These are phyloP conservation scores for Ormosia emarginata DNA, from an alignment of 306 rosid genomes.

Conservation along the genomic window DNA sequence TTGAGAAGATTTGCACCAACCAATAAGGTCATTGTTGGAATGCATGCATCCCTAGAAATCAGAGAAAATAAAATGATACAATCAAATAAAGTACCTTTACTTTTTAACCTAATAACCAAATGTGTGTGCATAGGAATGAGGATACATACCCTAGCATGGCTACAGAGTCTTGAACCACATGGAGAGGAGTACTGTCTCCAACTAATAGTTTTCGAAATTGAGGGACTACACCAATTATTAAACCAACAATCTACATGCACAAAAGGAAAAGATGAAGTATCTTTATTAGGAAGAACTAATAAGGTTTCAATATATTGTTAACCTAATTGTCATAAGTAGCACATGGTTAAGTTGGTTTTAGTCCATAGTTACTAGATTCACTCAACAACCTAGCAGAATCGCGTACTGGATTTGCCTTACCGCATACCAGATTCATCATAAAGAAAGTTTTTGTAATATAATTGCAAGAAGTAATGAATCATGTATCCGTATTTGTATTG, in stretches of 20 bases:
- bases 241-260: conserved; percentile 34
- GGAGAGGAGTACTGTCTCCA: conserved; percentile 31
- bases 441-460: no score
- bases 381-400: no score
- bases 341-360: not conserved
- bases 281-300: not conserved
- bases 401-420: no score
- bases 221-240: conserved; percentile 36
- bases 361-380: no score
- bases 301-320: not conserved
- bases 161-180: conserved; percentile 31
- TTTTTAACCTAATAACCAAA: not conserved
- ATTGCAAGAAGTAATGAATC: no score
- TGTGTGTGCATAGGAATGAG: not conserved
- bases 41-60: conserved; percentile 28
- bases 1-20: conserved; percentile 46
- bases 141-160: conserved; percentile 41
- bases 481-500: no score
- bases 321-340: not conserved
- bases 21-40: conserved; percentile 40
- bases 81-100: not conserved
- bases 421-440: no score
- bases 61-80: not conserved
- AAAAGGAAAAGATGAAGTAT: not conserved
- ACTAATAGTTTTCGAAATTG: conserved; percentile 20